Conservation (phyloP, 805 yeast species). For the Torulaspora maleeae region DNA sequence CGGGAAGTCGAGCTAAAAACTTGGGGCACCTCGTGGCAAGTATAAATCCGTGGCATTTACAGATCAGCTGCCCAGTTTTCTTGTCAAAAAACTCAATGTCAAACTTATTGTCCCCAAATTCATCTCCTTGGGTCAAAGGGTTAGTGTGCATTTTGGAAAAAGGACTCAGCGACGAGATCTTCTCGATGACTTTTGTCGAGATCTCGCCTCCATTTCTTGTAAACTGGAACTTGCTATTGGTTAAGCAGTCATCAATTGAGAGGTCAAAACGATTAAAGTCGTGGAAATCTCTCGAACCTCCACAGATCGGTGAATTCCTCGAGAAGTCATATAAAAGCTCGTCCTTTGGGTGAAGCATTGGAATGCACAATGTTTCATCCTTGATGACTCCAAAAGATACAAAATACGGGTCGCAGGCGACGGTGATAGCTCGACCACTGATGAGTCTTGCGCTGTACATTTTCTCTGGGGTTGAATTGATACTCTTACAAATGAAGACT, state of each 20-base stretch:
- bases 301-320: slow-evolving; percentile 46
- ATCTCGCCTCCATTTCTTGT: slow-evolving; percentile 8
- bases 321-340: slow-evolving; percentile 50
- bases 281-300: background rate
- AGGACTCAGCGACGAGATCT: slow-evolving; percentile 1
- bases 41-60: slow-evolving; percentile 27
- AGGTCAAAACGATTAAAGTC: slow-evolving; percentile 4
- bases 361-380: slow-evolving; percentile 57
- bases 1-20: slow-evolving; percentile 3
- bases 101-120: slow-evolving; percentile 1
- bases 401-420: slow-evolving; percentile 61
- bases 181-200: background rate
- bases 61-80: slow-evolving; percentile 7
- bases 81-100: slow-evolving; percentile 22
- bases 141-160: slow-evolving; percentile 1
- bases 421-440: slow-evolving; percentile 40
- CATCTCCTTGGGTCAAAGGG: background rate
- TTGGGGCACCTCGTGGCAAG: slow-evolving; percentile 16
- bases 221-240: slow-evolving; percentile 8
- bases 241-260: slow-evolving; percentile 4
- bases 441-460: slow-evolving; percentile 35
- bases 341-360: slow-evolving; percentile 47
- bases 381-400: slow-evolving; percentile 63
- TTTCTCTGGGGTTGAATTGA: slow-evolving; percentile 17
- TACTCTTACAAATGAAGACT: slow-evolving; percentile 40